A percentile compares a stretch with the other conserved stretches of the same genome.
These are phyloP conservation scores for Atalantia buxifolia DNA, from an alignment of 345 rosid species.

Conservation along the genomic window DNA sequence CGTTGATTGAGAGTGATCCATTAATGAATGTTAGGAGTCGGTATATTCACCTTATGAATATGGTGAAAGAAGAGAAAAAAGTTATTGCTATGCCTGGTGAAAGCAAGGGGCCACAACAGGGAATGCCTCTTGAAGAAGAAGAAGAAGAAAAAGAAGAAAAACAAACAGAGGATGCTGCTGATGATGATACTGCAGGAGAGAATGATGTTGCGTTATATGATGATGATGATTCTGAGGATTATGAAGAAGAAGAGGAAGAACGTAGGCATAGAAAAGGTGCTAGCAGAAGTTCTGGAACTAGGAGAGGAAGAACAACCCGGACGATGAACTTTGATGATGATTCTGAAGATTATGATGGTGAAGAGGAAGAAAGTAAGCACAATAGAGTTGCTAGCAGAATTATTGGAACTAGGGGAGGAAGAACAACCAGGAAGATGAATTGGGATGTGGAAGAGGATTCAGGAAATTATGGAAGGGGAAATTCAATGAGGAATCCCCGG, in stretches of 20 bases:
- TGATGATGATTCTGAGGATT: constrained; percentile 34
- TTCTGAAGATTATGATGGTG: constrained; percentile 27
- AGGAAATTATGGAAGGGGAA: constrained; percentile 16
- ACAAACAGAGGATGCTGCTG: constrained; percentile 14
- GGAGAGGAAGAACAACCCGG: constrained; percentile 16
- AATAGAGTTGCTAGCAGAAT: constrained; percentile 12
- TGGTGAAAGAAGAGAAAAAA: constrained; percentile 40
- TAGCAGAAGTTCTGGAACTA: background rate
- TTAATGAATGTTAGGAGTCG: constrained; percentile 51
- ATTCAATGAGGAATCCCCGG: background rate
- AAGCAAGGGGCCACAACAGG: constrained; percentile 38
- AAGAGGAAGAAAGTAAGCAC: constrained; percentile 23
- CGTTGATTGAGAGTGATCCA: constrained; percentile 56
- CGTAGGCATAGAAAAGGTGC: constrained; percentile 11
- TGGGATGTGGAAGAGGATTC: background rate
- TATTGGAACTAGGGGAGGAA: constrained; percentile 13
- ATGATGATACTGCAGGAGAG: constrained; percentile 19
- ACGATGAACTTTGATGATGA: constrained; percentile 26
- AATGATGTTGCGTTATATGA: constrained; percentile 11
- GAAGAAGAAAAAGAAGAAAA: constrained; percentile 16
- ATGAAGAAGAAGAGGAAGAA: constrained; percentile 31
- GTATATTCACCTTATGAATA: constrained; percentile 81
- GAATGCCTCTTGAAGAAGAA: constrained; percentile 25
- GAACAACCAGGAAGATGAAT: constrained; percentile 2
- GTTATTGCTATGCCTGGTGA: constrained; percentile 26